Base-by-base conservation (phyloP, 805 yeast species). In the Teunomyces cretensis region DNA sequence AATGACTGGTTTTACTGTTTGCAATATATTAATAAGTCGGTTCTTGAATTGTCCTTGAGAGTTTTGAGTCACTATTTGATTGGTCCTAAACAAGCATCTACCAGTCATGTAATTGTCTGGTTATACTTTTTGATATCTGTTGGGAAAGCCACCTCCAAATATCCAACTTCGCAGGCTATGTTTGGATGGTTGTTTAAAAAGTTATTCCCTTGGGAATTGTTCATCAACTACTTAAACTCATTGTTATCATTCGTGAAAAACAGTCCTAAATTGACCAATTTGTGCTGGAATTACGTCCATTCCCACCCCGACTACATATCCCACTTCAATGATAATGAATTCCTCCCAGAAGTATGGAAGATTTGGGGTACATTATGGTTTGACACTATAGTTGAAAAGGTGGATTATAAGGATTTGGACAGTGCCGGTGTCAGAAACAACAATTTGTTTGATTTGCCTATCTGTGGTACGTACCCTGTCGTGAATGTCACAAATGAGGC, bases 341-440 rank as follows among this genome's bases (percentile, higher is more conserved):
- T 71, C 36, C 66, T 86, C 41, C 81, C 86, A 35, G 95, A 87
- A 62, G 85, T 83, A 15, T 86, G 91, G 91, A 83, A 83, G 58
- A 82, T 90, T 56, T 86, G 92, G 89, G 95, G 95, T 2, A 78
- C 89, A 0, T 60, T 87, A 33, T 86, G 94, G 92, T 87, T 79
- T 64, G 91, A 86, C 61, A 67, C 68, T 19, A 68, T 86, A 32
- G 57, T 68, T 12, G 60, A 72, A 36, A 86, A 84, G 56, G 70
- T 67, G 4, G 86, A 81, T 51, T 78, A 75, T 51, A 65, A 65
- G 33, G 76, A 70, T 39, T 65, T 71, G 30, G 71, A 65, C 39
- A 74, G 74, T 16, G 78, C 84, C 3, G 89, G 90, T 8, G 76
- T 84, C n/a, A 61, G 63, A 38, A 78, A 76, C 46, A 48, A 55